Conservation (phyloP, 805 yeast genomes). For the Brettanomyces custersianus region DNA sequence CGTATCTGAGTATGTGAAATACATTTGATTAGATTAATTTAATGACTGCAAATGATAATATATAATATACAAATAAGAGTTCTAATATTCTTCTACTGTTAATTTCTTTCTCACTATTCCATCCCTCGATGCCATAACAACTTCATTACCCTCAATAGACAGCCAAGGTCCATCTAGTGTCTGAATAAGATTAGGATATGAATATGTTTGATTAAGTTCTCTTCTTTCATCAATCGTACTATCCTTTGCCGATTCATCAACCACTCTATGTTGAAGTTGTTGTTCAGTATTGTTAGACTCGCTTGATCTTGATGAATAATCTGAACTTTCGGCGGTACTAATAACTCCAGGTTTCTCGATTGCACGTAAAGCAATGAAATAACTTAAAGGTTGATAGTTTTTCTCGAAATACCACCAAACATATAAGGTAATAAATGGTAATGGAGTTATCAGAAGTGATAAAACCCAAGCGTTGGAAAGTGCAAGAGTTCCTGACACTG, state of each 20-base stretch:
- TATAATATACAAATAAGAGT: no score
- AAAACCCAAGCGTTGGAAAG: conserved; percentile 71
- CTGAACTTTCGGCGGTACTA: not conserved
- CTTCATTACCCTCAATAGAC: conserved; percentile 50
- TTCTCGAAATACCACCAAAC: conserved; percentile 75
- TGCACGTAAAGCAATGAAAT: conserved; percentile 82
- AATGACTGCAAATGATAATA: no score
- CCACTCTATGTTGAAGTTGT: not conserved
- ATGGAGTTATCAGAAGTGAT: conserved; percentile 64
- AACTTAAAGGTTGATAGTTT: conserved; percentile 70
- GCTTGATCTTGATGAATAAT: conserved; percentile 4
- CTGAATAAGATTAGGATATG: conserved; percentile 64
- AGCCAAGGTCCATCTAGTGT: conserved; percentile 83
- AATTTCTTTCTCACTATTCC: conserved; percentile 23
- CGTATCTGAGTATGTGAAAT: conserved; percentile 2
- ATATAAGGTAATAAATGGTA: conserved; percentile 60
- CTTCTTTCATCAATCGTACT: conserved; percentile 70
- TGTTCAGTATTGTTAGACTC: not conserved
- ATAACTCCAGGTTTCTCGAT: conserved; percentile 39
- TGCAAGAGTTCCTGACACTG: conserved; percentile 83
- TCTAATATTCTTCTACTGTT: conserved; percentile 19
- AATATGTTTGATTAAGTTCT: conserved; percentile 62
- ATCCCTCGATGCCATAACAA: conserved; percentile 35
- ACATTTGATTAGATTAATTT: not conserved
- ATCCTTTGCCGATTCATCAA: conserved; percentile 7